Evolutionary conservation across 768 basidiomycete species (phyloP), one percentile per base, ranked within the genome.

Genomic region (Mycena galericulata): DNA sequence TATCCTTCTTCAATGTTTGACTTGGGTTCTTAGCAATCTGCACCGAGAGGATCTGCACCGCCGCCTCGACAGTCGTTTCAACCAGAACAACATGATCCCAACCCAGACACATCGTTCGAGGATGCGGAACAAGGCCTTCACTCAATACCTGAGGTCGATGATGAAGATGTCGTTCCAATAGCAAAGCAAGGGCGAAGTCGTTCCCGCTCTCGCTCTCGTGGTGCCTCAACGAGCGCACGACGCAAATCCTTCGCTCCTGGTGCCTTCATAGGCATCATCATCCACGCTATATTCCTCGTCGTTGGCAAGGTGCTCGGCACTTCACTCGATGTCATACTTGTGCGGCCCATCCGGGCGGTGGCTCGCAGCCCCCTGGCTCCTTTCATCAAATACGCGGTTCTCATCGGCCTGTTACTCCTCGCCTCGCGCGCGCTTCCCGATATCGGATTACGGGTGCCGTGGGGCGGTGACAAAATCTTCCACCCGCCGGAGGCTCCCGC

Each of bases 101-200:
- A 70, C 36, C 67, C 76, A 55, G 82, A 86, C 30, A 79, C 79
- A 11, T 84, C 86, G 3, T 71, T 83, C 53, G 75, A 76, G 40
- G 82, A 86, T 27, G 78, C 83, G 32, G 87, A 88, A 64, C 82
- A 85, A 69, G 85, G 87, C 2, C 83, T 93, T 29, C 80, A 87
- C 26, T 87, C 90, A 10, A 91, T 93, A 72, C 82, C 86, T 7
- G 92, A 93, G 81, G 82, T 83, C 30, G 88, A 93, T 4, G 91
- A 92, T 74, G 83, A 79, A 30, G 55, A 71, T 36, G 32, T 70
- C 63, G 73, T 74, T 54, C 79, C 77, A 45, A 50, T 77, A 29
- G 56, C 66, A 55, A 67, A 79, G 55, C n/a, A n/a, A n/a, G n/a
- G n/a, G n/a, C 74, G 68, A 29, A 72, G 74, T 29, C 74, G 74